Percentiles rank a stretch among this genome's conserved stretches.
These are phyloP conservation scores for Kondoa malvinella DNA, from an alignment of 768 basidiomycete species.

Conservation along the genomic window DNA sequence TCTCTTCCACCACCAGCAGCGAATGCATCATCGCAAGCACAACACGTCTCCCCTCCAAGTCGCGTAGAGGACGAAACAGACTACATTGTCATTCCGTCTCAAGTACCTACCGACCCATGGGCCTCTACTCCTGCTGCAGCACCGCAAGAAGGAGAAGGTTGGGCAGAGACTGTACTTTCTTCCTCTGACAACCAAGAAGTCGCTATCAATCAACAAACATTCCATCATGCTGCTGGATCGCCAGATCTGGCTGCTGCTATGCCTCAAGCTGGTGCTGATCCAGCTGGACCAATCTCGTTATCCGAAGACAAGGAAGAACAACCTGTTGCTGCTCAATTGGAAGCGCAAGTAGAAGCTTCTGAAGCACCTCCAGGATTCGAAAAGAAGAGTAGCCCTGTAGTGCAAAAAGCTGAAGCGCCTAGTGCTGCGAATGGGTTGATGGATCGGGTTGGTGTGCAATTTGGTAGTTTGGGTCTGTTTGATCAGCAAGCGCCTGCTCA, in stretches of 20 bases:
- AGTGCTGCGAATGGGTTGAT: background rate
- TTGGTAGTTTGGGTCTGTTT: constrained; percentile 23
- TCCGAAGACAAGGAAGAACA: background rate
- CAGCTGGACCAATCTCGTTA: constrained; percentile 24
- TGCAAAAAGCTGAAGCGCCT: background rate
- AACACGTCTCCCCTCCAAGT: background rate
- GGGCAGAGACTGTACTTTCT: constrained; percentile 23
- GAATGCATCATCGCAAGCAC: background rate
- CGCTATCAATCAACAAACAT: constrained; percentile 11
- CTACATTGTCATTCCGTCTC: constrained; percentile 7
- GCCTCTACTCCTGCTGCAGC: constrained; percentile 21
- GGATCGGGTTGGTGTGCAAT: constrained; percentile 25
- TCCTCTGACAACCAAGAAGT: constrained; percentile 4
- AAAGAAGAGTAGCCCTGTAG: background rate
- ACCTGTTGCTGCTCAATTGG: constrained; percentile 4
- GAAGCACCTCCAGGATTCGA: background rate
- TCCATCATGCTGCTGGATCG: constrained; percentile 12
- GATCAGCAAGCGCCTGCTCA: constrained; percentile 15
- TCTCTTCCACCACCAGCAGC: background rate
- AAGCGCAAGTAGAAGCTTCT: constrained; percentile 6
- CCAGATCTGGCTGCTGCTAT: constrained; percentile 21
- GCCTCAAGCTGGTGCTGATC: constrained; percentile 22
- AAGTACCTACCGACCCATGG: constrained; percentile 24
- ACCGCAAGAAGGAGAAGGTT: constrained; percentile 26
- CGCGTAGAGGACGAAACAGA: background rate